Evolutionary conservation across 1,139 yeast species (phyloP).

Genomic region (Candida frijolesensis): DNA sequence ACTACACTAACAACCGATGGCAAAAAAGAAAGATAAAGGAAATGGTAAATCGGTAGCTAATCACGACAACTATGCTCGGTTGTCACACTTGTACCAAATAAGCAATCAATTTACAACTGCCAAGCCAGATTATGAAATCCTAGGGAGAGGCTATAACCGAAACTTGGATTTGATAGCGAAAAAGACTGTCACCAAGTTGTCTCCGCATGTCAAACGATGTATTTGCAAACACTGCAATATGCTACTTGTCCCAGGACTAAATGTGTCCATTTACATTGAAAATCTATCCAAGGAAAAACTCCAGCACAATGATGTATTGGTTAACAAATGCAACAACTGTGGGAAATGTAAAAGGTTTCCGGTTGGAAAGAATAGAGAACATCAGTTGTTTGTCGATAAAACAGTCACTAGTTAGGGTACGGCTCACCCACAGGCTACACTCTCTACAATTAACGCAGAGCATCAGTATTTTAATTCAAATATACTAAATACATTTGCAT

Average conservation of each 20-base stretch:
- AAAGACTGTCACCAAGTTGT: conserved; percentile 61
- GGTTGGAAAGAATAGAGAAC: conserved; percentile 33
- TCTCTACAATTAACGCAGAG: not conserved
- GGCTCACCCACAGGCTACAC: not conserved
- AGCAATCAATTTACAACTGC: conserved; percentile 29
- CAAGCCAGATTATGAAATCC: conserved; percentile 22
- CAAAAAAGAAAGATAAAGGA: conserved; percentile 15
- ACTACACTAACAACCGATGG: not conserved
- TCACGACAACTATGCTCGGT: conserved; percentile 59
- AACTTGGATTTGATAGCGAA: conserved; percentile 56
- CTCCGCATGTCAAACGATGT: conserved; percentile 62
- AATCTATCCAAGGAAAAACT: conserved; percentile 28
- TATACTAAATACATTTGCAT: not conserved
- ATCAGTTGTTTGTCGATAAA: conserved; percentile 31
- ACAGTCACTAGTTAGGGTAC: conserved; percentile 4
- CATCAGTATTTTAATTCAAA: not conserved
- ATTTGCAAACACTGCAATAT: conserved; percentile 62
- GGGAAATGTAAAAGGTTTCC: conserved; percentile 32
- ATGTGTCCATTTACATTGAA: conserved; percentile 33
- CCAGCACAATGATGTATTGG: conserved; percentile 34
- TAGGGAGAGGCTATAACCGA: conserved; percentile 53
- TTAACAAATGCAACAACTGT: conserved; percentile 31
- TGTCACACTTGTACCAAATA: conserved; percentile 59
- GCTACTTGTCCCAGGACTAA: conserved; percentile 49
- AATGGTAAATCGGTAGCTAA: conserved; percentile 43